These are phyloP conservation scores for Priceomyces fermenticarens DNA, from an alignment of 805 yeast species.

Conservation along the genomic window DNA sequence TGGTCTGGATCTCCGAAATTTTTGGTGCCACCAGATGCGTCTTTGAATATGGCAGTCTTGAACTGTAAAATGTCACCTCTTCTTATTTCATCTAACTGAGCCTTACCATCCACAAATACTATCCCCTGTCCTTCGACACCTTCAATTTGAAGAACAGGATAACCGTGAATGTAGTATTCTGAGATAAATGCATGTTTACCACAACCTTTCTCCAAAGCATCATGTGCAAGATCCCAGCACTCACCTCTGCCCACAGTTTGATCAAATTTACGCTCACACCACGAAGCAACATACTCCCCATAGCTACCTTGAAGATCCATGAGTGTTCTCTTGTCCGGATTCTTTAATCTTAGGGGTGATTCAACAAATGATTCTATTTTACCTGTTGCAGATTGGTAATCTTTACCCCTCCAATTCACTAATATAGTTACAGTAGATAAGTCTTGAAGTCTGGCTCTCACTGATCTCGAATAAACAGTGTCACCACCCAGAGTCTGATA, in stretches of 20 bases:
- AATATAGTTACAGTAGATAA: conserved; percentile 33
- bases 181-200: conserved; percentile 58
- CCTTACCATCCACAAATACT: conserved; percentile 11
- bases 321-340: conserved; percentile 32
- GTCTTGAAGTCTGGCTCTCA: conserved; percentile 42
- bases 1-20: conserved; percentile 54
- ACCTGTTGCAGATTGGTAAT: conserved; percentile 18
- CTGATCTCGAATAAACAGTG: conserved; percentile 16
- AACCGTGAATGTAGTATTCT: conserved; percentile 47
- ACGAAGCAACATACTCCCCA: conserved; percentile 53
- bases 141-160: conserved; percentile 28
- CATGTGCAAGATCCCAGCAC: conserved; percentile 60
- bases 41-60: conserved; percentile 36
- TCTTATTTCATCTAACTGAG: conserved; percentile 39
- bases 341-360: conserved; percentile 36
- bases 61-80: conserved; percentile 60
- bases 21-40: conserved; percentile 30
- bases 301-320: conserved; percentile 31
- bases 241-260: conserved; percentile 53
- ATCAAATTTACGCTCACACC: conserved; percentile 51
- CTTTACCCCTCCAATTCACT: conserved; percentile 39
- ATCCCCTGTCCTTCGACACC: conserved; percentile 15
- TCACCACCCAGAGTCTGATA: conserved; percentile 11
- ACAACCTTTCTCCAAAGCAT: conserved; percentile 52
- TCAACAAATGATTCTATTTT: conserved; percentile 33